These are phyloP conservation scores for Sphaerostilbella broomeana DNA, from an alignment of 2,329 filamentous ascomycete species.

Conservation along the genomic window DNA sequence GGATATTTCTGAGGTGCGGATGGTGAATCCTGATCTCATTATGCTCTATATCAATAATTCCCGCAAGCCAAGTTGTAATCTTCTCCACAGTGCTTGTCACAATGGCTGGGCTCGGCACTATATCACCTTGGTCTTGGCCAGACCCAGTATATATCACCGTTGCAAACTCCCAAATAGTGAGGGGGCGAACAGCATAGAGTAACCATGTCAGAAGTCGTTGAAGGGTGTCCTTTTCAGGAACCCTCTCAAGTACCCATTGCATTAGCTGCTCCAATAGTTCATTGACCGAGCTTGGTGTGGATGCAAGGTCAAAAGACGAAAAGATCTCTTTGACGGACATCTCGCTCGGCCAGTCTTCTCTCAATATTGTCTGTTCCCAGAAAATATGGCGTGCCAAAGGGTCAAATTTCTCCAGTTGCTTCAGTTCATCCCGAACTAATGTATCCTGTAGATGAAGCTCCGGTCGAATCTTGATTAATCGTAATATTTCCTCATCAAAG, in stretches of 20 bases:
- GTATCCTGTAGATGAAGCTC: conserved; percentile 7
- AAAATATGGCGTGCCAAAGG: conserved; percentile 7
- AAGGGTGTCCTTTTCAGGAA: conserved; percentile 7
- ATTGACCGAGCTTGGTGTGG: not conserved
- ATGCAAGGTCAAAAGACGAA: not conserved
- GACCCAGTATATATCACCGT: conserved; percentile 9
- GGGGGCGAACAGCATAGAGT: conserved; percentile 13
- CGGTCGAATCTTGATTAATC: conserved; percentile 10
- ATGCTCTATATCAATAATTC: conserved; percentile 12
- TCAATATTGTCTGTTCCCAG: conserved; percentile 9
- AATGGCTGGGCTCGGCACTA: not conserved
- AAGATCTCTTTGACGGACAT: conserved; percentile 7
- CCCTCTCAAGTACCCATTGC: conserved; percentile 8
- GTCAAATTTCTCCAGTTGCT: conserved; percentile 14
- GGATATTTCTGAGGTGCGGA: conserved; percentile 8
- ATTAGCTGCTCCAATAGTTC: conserved; percentile 8
- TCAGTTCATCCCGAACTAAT: conserved; percentile 15
- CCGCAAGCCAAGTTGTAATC: conserved; percentile 11
- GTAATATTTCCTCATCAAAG: conserved; percentile 2
- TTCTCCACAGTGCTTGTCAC: conserved; percentile 9
- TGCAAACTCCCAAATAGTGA: conserved; percentile 13
- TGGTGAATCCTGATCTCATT: conserved; percentile 12
- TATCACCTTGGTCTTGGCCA: not conserved
- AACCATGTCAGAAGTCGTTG: conserved; percentile 11
- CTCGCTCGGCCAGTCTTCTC: conserved; percentile 8